Evolutionary conservation across 768 basidiomycete genomes (phyloP), one percentile per base, ranked within the genome.

Genomic region (Boletus pseudo-olivaceus): DNA sequence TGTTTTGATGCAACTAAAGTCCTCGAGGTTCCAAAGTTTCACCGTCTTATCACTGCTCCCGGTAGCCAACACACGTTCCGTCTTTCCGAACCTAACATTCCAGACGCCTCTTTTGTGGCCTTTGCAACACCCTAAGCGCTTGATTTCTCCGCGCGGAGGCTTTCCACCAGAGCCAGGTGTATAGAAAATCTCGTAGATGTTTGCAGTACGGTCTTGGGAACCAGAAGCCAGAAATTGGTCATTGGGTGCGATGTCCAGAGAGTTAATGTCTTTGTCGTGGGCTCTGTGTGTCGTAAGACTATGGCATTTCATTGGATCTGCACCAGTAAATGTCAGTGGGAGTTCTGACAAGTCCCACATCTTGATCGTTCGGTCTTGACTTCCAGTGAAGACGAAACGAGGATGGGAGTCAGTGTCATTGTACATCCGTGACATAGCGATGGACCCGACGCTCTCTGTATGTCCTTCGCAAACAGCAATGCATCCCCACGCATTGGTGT

Each of bases 211-310:
- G 72, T 99, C 97, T 68, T 98, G 97, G 19, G 94, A 97, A 20
- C 93, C 97, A 4, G 95, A 96, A 9, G 85, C 96, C 42, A 98
- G 80, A 53, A 95, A 72, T 55, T 78, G 79, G 69, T 97, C 92
- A 66, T 96, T 92, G 6, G 93, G 94, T 4, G 96, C 78, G 15
- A 98, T 77, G 68, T 98, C 97, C 38, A 99, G 79, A 52, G 94
- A 85, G 70, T 99, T 99, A 74, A 99, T 98, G 72, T 98, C 97
- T 74, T 98, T 98, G 51, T 98, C 97, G 72, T 98, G 97, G 12
- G 94, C 92, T 68, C 88, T 90, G 47, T 87, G 82, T 12, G 97
- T 98, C 33, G 81, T 80, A 33, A 98, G 75, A 58, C 92, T 92
- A 65, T 80, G 83, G 66, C 87, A 87, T 55, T 80, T 84, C 33